Conservation (phyloP, 2,329 filamentous ascomycete genomes). For the Neocucurbitaria cava region DNA sequence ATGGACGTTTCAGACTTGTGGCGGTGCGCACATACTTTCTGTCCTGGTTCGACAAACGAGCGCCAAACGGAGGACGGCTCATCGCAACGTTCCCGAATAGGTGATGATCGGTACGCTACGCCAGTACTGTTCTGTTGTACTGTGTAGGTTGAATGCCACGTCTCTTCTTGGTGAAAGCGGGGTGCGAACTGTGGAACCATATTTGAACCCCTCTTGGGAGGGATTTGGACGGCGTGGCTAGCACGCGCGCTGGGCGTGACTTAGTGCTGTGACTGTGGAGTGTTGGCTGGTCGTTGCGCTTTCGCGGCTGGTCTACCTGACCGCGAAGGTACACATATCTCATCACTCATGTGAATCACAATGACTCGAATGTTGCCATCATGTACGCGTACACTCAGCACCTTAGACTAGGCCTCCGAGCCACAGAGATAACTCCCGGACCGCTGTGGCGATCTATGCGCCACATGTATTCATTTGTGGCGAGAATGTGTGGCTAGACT, state of each 20-base stretch:
- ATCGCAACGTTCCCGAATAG: not conserved
- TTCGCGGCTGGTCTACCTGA: not conserved
- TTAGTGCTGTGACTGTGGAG: not conserved
- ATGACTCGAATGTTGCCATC: not conserved
- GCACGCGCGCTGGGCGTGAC: not conserved
- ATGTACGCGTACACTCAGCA: conserved; percentile 9
- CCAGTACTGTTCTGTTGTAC: no score
- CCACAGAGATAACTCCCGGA: conserved; percentile 4
- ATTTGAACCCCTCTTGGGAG: not conserved
- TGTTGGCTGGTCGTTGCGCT: not conserved
- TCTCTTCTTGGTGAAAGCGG: not conserved
- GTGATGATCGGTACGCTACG: conserved; percentile 13
- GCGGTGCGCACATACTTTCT: not conserved
- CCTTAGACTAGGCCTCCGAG: not conserved
- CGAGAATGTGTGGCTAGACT: not conserved
- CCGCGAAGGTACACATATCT: not conserved
- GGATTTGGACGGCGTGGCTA: not conserved
- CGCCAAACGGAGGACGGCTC: not conserved
- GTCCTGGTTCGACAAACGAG: not conserved
- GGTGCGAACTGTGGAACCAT: conserved; percentile 1
- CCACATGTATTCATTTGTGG: not conserved
- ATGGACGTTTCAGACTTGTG: no score
- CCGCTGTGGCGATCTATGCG: conserved; percentile 11
- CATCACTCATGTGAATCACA: not conserved
- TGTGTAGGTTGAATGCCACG: not conserved